phyloP scores from a whole-genome alignment of 257 asterid genomes.

The Solanum piurae region DNA sequence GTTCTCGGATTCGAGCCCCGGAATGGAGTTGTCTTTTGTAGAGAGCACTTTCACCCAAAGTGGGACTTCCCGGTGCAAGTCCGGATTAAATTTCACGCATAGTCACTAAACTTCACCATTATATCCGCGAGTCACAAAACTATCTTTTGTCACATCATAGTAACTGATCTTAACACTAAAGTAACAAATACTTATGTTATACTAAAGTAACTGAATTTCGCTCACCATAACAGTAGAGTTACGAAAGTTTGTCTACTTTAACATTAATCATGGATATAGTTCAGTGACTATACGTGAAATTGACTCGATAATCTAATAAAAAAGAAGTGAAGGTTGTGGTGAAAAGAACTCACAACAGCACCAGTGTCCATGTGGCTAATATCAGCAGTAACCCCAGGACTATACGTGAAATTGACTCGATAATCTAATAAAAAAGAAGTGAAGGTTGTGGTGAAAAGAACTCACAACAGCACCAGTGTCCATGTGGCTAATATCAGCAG shows the following conservation, averaged over 20 bases:
- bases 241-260: neutral
- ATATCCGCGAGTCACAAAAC: neutral
- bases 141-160: neutral
- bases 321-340: neutral
- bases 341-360: slow-evolving; percentile 52
- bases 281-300: neutral
- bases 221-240: neutral
- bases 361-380: slow-evolving; percentile 96
- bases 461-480: slow-evolving; percentile 93
- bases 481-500: slow-evolving; percentile 95
- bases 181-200: neutral
- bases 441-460: neutral
- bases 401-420: neutral
- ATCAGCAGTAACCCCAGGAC: slow-evolving; percentile 95
- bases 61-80: neutral
- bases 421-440: neutral
- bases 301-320: neutral
- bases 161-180: neutral
- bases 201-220: neutral
- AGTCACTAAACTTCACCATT: neutral
- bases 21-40: neutral
- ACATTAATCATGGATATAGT: neutral
- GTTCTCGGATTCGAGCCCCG: neutral
- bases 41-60: neutral
- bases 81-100: neutral